phyloP scores from a whole-genome alignment of 345 rosid genomes.

The Pugionium dolabratum region DNA sequence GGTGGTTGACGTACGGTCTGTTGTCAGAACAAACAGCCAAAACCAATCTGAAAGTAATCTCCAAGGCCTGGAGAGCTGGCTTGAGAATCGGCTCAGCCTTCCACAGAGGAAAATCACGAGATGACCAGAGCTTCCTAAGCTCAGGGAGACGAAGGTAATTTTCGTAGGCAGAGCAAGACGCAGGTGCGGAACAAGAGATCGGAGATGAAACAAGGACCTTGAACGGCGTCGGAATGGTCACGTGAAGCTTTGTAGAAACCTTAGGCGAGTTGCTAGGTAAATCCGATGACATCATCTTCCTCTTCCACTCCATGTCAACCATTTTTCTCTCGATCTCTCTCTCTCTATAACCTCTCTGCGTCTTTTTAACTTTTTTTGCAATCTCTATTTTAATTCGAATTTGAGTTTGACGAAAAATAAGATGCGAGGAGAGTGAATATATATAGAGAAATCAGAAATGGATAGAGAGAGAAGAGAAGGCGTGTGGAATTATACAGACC shows the following conservation, averaged over 20 bases:
- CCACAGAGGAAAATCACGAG: slow-evolving; percentile 62
- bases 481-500: no score
- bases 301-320: slow-evolving; percentile 69
- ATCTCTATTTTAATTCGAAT: no score
- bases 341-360: no score
- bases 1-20: slow-evolving; percentile 67
- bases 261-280: slow-evolving; percentile 29
- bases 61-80: slow-evolving; percentile 83
- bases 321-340: slow-evolving; percentile 32
- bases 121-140: slow-evolving; percentile 55
- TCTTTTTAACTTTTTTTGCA: no score
- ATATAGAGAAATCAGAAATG: no score
- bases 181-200: slow-evolving; percentile 40
- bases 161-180: slow-evolving; percentile 75
- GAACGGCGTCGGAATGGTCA: slow-evolving; percentile 45
- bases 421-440: no score
- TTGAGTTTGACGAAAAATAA: no score
- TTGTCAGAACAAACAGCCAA: slow-evolving; percentile 65
- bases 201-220: slow-evolving; percentile 43
- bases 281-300: slow-evolving; percentile 52
- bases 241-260: slow-evolving; percentile 49
- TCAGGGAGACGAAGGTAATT: slow-evolving; percentile 72
- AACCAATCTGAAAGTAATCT: slow-evolving; percentile 74
- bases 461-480: no score
- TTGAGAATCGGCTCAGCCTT: slow-evolving; percentile 56